phyloP scores from a whole-genome alignment of 176 grass and related monocot species.

The Oryza coarctata region DNA sequence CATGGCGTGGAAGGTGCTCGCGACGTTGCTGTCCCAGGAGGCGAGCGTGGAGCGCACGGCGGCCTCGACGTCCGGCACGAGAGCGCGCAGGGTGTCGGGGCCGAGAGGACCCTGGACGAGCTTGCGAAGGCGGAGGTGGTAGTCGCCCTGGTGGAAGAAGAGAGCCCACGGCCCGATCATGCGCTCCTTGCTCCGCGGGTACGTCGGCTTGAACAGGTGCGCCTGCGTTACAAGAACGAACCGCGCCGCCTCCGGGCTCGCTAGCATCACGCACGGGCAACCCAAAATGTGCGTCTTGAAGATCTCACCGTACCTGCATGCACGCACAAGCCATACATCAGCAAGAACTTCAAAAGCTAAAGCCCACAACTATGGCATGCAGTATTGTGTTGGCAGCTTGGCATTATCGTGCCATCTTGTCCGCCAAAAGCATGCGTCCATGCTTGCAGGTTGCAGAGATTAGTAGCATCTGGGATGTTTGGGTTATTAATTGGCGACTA shows the following conservation, averaged over 20 bases:
- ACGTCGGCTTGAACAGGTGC: slow-evolving; percentile 87
- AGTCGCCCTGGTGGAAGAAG: slow-evolving; percentile 97
- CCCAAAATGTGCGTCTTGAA: slow-evolving; percentile 89
- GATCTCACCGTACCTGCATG: slow-evolving; percentile 77
- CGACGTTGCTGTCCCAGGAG: slow-evolving; percentile 41
- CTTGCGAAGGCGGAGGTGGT: slow-evolving; percentile 73
- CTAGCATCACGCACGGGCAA: slow-evolving; percentile 94
- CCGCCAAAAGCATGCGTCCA: neutral
- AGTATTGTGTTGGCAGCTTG: neutral
- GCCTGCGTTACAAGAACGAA: slow-evolving; percentile 80
- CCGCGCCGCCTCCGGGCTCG: slow-evolving; percentile 91
- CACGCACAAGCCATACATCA: neutral
- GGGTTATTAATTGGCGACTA: neutral
- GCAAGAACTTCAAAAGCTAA: neutral
- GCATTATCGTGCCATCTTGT: neutral
- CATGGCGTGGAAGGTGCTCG: slow-evolving; percentile 69
- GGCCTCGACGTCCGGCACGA: slow-evolving; percentile 61
- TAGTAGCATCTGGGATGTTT: neutral
- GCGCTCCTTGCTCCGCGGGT: slow-evolving; percentile 88
- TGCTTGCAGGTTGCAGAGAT: neutral
- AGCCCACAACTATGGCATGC: neutral
- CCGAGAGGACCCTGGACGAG: slow-evolving; percentile 70
- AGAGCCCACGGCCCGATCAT: slow-evolving; percentile 89
- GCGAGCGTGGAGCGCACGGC: slow-evolving; percentile 45
- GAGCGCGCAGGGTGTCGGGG: slow-evolving; percentile 61